These are phyloP conservation scores for Colletotrichum sp. DNA, from an alignment of 2,329 filamentous ascomycete species.

Conservation along the genomic window DNA sequence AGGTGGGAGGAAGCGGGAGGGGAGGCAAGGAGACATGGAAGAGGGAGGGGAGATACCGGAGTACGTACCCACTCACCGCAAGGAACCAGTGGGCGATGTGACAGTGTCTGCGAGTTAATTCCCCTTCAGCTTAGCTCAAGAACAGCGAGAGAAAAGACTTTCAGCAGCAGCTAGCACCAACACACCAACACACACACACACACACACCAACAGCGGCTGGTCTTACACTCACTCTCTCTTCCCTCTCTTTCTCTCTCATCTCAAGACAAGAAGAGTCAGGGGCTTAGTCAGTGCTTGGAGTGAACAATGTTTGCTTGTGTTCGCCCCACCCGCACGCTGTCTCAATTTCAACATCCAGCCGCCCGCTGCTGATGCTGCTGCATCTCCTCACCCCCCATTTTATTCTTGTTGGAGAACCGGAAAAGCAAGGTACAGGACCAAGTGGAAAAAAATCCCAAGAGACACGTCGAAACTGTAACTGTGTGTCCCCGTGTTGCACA, in stretches of 20 bases:
- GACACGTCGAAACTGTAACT: background rate
- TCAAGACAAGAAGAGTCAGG: background rate
- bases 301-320: background rate
- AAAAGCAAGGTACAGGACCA: background rate
- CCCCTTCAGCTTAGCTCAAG: background rate
- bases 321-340: background rate
- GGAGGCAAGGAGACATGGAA: background rate
- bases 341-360: slow-evolving; percentile 16
- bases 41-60: background rate
- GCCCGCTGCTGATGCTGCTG: background rate
- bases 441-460: background rate
- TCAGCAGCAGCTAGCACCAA: background rate
- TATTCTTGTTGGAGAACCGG: background rate
- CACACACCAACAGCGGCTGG: background rate
- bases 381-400: background rate
- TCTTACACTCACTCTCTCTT: background rate
- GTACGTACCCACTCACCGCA: background rate
- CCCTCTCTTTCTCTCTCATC: background rate
- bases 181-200: background rate
- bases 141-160: background rate
- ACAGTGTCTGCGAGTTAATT: background rate
- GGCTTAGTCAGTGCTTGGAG: background rate
- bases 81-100: background rate
- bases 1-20: background rate
- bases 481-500: background rate